phyloP scores from a whole-genome alignment of 2,329 filamentous ascomycete species.

The Alternaria sp. region DNA sequence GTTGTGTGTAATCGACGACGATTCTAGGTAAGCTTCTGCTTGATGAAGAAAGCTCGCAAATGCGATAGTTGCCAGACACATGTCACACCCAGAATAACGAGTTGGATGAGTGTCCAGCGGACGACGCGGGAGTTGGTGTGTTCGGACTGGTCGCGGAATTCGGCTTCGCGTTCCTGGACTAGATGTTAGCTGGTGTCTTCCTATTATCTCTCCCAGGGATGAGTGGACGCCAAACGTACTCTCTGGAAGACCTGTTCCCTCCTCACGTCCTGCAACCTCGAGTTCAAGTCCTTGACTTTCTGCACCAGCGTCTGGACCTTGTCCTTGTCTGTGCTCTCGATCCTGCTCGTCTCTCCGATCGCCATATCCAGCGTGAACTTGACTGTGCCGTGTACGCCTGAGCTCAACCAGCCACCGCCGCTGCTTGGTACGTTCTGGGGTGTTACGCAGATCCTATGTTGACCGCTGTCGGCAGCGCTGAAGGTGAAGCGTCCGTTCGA shows the following conservation, averaged over 20 bases:
- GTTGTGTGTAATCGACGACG: neutral
- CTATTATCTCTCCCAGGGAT: neutral
- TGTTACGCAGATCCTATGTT: constrained; percentile 94
- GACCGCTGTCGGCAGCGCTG: constrained; percentile 89
- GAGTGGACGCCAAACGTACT: constrained; percentile 55
- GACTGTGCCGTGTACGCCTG: constrained; percentile 74
- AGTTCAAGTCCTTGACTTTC: constrained; percentile 88
- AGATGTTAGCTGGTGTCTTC: constrained; percentile 15
- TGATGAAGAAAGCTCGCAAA: constrained; percentile 97
- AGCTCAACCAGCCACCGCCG: constrained; percentile 73
- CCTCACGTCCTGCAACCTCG: constrained; percentile 83
- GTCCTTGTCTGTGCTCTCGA: constrained; percentile 90
- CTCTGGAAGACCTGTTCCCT: constrained; percentile 96
- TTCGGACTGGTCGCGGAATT: constrained; percentile 98
- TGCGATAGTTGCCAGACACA: constrained; percentile 98
- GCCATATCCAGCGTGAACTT: constrained; percentile 87
- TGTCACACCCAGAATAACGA: constrained; percentile 81
- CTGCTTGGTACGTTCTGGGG: constrained; percentile 75
- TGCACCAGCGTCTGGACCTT: constrained; percentile 90
- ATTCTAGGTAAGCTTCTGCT: constrained; percentile 93
- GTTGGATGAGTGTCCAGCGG: constrained; percentile 90
- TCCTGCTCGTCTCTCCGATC: constrained; percentile 91
- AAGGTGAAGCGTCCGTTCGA: constrained; percentile 89
- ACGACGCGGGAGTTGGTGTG: constrained; percentile 89
- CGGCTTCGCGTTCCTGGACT: constrained; percentile 86